Evolutionary conservation across 148 eudicot species (phyloP).

Genomic region (Diospyros lotus): DNA sequence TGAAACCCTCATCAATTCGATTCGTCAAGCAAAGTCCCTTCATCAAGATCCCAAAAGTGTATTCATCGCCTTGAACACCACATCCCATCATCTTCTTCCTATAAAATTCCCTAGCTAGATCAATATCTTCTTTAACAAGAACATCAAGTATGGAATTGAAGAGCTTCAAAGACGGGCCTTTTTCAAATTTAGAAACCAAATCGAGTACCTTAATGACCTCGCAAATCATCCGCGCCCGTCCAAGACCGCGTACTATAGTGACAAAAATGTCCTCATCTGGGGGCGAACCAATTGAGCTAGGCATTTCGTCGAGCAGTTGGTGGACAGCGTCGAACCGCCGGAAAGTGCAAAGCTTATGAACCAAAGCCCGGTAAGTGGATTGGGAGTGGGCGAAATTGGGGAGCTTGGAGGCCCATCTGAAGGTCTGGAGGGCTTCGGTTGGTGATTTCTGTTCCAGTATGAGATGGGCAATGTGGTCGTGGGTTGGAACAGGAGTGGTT

Average conservation of each 20-base stretch:
- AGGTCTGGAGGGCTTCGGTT: constrained; percentile 63
- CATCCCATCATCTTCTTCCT: constrained; percentile 81
- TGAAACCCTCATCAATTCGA: constrained; percentile 79
- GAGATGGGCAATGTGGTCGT: constrained; percentile 59
- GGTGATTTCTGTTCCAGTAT: constrained; percentile 66
- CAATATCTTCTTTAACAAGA: constrained; percentile 86
- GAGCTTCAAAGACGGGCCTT: constrained; percentile 57
- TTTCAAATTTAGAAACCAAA: constrained; percentile 46
- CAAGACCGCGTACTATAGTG: constrained; percentile 72
- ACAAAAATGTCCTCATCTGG: constrained; percentile 79
- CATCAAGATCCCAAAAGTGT: constrained; percentile 91
- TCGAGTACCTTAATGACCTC: constrained; percentile 57
- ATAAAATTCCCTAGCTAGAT: constrained; percentile 79
- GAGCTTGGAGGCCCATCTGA: constrained; percentile 83
- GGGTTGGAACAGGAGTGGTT: constrained; percentile 48
- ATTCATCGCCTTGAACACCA: constrained; percentile 71
- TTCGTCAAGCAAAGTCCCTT: constrained; percentile 92
- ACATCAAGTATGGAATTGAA: constrained; percentile 80
- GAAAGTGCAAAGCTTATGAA: constrained; percentile 69
- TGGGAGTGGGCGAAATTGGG: constrained; percentile 70
- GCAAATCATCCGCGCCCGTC: constrained; percentile 52
- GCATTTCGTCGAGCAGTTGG: constrained; percentile 83
- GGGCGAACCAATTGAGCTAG: constrained; percentile 58
- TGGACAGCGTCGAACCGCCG: constrained; percentile 58
- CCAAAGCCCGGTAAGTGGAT: constrained; percentile 68